Conservation (phyloP, 1,139 yeast species). For the Pichia sp. region DNA sequence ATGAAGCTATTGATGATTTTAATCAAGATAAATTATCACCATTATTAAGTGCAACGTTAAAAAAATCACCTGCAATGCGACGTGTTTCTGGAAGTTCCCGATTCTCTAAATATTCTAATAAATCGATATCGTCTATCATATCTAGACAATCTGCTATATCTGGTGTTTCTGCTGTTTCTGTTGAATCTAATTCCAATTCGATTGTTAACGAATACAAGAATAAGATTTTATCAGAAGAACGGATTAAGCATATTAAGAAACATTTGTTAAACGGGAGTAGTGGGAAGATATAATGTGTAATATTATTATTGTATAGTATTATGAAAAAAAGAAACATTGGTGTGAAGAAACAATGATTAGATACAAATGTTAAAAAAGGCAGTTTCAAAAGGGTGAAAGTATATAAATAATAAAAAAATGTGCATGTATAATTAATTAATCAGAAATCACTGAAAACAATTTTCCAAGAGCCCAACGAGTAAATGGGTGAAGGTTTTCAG, state of each 20-base stretch:
- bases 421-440: too few relatives aligned
- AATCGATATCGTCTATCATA: constrained; percentile 1
- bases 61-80: not conserved
- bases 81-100: constrained; percentile 2
- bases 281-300: not conserved
- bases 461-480: constrained; percentile 23
- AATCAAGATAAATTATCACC: constrained; percentile 1
- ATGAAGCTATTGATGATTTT: not conserved
- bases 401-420: not conserved
- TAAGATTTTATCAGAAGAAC: constrained; percentile 20
- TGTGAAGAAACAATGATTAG: not conserved
- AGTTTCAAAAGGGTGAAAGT: not conserved
- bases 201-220: constrained; percentile 19
- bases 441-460: constrained; percentile 19
- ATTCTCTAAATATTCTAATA: constrained; percentile 4
- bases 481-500: constrained; percentile 24
- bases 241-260: constrained; percentile 25
- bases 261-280: constrained; percentile 19
- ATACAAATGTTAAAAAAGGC: not conserved
- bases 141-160: constrained; percentile 4
- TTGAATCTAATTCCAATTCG: constrained; percentile 8
- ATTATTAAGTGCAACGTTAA: not conserved
- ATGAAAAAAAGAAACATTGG: not conserved
- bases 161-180: constrained; percentile 5
- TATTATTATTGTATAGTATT: not conserved